Base-by-base conservation (phyloP, 495 filamentous ascomycete genomes). In the Aspergillus sparsus region DNA sequence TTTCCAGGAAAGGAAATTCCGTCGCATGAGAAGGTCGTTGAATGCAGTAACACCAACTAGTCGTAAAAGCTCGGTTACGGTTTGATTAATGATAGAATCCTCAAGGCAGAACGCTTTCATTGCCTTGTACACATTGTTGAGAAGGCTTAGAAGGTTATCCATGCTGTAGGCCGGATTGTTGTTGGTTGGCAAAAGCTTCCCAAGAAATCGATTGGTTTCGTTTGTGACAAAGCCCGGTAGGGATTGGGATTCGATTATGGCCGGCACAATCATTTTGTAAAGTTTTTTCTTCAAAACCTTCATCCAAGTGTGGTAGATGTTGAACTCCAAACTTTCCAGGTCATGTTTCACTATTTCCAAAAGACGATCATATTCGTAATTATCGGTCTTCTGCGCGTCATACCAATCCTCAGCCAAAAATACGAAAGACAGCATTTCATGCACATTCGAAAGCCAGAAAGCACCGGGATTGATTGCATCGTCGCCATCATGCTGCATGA, bases 261-360 rank as follows among this genome's bases (percentile, higher is more conserved):
- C 94, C 0, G 94, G 94, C 31, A 99, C 94, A 68, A 99, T 96
- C 94, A 99, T 99, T 82, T 98, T 98, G 66, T 91, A 89, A 49
- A 99, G 82, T 75, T 95, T 96, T 82, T 96, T 96, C 82, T 99
- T 99, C 68, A 99, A 82, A 45, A 97, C 92, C 81, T 99, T 99
- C 94, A 99, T 99, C 94, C 94, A 99, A 10, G 94, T 99, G 75
- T 99, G 95, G 75, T 99, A 99, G 70, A 99, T 98, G 79, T 99
- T 99, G 83, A 99, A 99, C 75, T 99, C 94, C 46, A 99, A 79
- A 74, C 91, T 96, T 78, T 99, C 94, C 52, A 99, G 80, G 66
- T 99, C 94, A 67, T 98, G 94, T 82, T 99, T 99, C 62, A 98
- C 94, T 69, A 99, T 98, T 71, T 99, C 94, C 67, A 99, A 77